These are phyloP conservation scores for Thielaviopsis punctulata DNA, from an alignment of 2,329 filamentous ascomycete species.

Conservation along the genomic window DNA sequence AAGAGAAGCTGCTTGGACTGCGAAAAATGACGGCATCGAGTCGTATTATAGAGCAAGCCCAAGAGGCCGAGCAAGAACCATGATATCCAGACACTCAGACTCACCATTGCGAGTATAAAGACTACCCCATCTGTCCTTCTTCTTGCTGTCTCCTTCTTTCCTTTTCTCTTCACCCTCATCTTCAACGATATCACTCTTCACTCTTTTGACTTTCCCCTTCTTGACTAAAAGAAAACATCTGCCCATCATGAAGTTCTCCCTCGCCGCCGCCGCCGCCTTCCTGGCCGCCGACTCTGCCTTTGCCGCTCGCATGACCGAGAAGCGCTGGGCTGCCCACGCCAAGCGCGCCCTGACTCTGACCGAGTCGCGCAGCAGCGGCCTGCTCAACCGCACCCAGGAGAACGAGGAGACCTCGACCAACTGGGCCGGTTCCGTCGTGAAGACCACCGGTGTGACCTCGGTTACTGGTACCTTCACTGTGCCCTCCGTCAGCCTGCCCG, in stretches of 20 bases:
- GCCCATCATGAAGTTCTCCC: constrained; percentile 6
- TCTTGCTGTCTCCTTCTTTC: not conserved
- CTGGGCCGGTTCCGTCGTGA: constrained; percentile 19
- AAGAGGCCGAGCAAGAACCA: not conserved
- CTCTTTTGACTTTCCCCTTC: no score
- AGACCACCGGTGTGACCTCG: constrained; percentile 16
- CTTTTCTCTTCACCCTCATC: not conserved
- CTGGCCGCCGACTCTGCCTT: constrained; percentile 1
- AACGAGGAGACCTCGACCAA: constrained; percentile 15
- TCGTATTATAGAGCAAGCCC: not conserved
- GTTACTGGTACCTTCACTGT: constrained; percentile 19
- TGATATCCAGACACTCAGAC: no score
- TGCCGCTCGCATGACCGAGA: constrained; percentile 5
- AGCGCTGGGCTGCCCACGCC: constrained; percentile 4
- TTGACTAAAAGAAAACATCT: no score
- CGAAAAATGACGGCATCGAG: not conserved
- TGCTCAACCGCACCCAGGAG: constrained; percentile 2
- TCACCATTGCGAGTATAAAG: not conserved
- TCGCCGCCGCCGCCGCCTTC: constrained; percentile 3
- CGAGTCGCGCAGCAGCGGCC: not conserved
- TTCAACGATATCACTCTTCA: not conserved
- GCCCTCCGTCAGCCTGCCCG: constrained; percentile 10
- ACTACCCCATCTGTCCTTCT: not conserved
- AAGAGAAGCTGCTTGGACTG: not conserved
- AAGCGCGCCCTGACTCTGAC: not conserved